Evolutionary conservation across 2,329 filamentous ascomycete genomes (phyloP).

Genomic region (Colletotrichum sp.): DNA sequence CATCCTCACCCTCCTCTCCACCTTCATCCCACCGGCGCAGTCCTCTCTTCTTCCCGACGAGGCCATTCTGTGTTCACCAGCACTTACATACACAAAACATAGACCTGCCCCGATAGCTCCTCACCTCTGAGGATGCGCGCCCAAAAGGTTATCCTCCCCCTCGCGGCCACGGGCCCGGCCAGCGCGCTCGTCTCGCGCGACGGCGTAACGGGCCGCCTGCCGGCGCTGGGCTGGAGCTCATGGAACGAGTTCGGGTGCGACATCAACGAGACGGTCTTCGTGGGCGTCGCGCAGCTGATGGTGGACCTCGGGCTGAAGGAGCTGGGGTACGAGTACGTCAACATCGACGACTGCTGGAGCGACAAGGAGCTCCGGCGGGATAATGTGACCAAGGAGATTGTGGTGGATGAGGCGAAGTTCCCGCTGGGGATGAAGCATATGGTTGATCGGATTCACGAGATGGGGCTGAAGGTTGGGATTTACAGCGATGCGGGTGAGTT

Average conservation of each 20-base stretch:
- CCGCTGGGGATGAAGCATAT: slow-evolving; percentile 61
- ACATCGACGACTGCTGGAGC: slow-evolving; percentile 69
- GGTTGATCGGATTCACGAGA: slow-evolving; percentile 56
- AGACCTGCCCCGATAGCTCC: background rate
- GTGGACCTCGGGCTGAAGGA: slow-evolving; percentile 55
- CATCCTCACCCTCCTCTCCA: background rate
- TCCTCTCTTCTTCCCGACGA: background rate
- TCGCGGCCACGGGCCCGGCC: background rate
- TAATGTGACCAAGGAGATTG: slow-evolving; percentile 44
- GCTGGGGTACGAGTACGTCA: slow-evolving; percentile 62
- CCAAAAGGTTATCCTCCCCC: background rate
- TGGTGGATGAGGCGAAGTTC: slow-evolving; percentile 56
- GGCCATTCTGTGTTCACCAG: background rate
- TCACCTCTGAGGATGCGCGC: background rate
- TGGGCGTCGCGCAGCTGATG: slow-evolving; percentile 50
- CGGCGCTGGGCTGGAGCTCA: slow-evolving; percentile 53
- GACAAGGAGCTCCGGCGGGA: slow-evolving; percentile 44
- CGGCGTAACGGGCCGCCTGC: slow-evolving; percentile 30
- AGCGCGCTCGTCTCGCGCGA: slow-evolving; percentile 19
- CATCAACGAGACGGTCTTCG: slow-evolving; percentile 54
- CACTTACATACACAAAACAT: background rate
- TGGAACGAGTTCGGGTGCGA: slow-evolving; percentile 60
- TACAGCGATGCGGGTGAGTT: slow-evolving; percentile 59
- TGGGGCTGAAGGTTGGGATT: slow-evolving; percentile 68
- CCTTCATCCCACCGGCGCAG: background rate